These are phyloP conservation scores for Colletotrichum neosansevieriae DNA, from an alignment of 2,329 filamentous ascomycete genomes.

Conservation along the genomic window DNA sequence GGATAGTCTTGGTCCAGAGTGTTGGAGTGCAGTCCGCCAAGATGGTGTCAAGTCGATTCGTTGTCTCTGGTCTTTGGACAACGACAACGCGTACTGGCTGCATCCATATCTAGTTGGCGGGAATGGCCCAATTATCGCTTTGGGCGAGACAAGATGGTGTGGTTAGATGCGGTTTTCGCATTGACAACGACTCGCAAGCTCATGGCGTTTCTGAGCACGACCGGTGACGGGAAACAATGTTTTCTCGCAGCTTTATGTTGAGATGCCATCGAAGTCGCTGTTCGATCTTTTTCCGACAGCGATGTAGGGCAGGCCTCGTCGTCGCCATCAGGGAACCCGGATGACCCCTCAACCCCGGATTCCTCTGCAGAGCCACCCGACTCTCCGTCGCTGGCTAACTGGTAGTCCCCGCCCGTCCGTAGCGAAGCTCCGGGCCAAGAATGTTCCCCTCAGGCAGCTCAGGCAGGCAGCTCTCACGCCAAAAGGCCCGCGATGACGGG, in stretches of 20 bases:
- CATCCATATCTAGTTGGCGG: slow-evolving; percentile 19
- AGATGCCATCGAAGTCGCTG: background rate
- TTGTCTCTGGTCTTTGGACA: background rate
- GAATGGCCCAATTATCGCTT: slow-evolving; percentile 21
- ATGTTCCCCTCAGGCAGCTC: slow-evolving; percentile 18
- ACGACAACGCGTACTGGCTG: slow-evolving; percentile 33
- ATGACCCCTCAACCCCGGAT: slow-evolving; percentile 21
- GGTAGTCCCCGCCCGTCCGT: too few species aligned
- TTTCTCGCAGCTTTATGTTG: slow-evolving; percentile 11
- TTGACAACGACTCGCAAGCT: slow-evolving; percentile 37
- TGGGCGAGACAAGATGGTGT: slow-evolving; percentile 21
- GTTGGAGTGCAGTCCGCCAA: background rate
- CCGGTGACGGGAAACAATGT: slow-evolving; percentile 13
- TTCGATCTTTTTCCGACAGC: background rate
- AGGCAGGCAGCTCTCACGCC: slow-evolving; percentile 9
- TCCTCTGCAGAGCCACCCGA: background rate
- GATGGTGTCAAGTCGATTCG: background rate
- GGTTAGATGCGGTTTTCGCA: slow-evolving; percentile 23
- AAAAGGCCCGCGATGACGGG: slow-evolving; percentile 33
- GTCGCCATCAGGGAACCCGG: slow-evolving; percentile 7
- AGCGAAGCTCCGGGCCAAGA: slow-evolving; percentile 6
- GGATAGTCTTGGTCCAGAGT: background rate
- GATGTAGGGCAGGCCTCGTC: background rate
- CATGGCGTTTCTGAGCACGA: slow-evolving; percentile 24
- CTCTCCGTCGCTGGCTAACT: background rate